Evolutionary conservation across 129 eudicot species (phyloP).

Genomic region (Apium graveolens): DNA sequence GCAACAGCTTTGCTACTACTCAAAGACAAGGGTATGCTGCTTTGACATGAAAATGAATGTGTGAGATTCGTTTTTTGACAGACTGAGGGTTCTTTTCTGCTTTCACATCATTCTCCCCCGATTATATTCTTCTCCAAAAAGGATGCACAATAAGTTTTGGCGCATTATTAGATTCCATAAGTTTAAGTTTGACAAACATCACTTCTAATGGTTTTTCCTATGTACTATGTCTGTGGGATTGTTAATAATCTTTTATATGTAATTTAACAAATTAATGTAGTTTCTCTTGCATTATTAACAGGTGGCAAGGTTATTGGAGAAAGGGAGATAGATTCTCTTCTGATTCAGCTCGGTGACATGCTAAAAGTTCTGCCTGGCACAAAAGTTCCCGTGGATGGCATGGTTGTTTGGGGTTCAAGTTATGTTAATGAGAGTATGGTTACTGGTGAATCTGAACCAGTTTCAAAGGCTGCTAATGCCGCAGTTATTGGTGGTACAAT

Average conservation of each 20-base stretch:
- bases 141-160: neutral
- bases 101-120: neutral
- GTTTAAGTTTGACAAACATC: neutral
- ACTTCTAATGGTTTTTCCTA: neutral
- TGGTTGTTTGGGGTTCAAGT: constrained; percentile 90
- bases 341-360: constrained; percentile 90
- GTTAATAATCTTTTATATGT: neutral
- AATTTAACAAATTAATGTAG: neutral
- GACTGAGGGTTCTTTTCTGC: neutral
- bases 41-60: neutral
- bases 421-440: constrained; percentile 98
- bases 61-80: neutral
- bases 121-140: neutral
- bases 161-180: neutral
- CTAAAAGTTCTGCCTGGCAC: constrained; percentile 89
- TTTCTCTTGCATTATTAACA: constrained; percentile 12
- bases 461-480: constrained; percentile 59
- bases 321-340: constrained; percentile 86
- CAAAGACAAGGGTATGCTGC: constrained; percentile 60
- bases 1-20: constrained; percentile 78
- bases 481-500: constrained; percentile 85
- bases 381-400: constrained; percentile 86
- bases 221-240: neutral
- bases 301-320: constrained; percentile 81
- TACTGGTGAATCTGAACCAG: constrained; percentile 93